A percentile compares a stretch with the other conserved stretches of the same genome.
Evolutionary conservation across 495 filamentous ascomycete genomes (phyloP).

Genomic region (Neurospora sp.): DNA sequence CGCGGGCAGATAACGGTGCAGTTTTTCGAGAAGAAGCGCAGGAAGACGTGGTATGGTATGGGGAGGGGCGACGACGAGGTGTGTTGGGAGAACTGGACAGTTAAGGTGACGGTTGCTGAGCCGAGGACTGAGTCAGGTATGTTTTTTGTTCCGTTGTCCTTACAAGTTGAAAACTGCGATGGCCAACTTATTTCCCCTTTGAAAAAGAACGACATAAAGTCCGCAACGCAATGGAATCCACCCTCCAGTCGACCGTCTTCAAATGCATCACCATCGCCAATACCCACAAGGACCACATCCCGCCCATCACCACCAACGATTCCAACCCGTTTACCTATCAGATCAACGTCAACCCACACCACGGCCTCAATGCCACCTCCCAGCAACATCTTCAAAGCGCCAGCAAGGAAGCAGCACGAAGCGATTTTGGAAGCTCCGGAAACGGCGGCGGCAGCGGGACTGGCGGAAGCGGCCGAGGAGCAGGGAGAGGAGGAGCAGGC

Average conservation of each 20-base stretch:
- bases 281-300: conserved; percentile 88
- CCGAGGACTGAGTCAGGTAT: conserved; percentile 81
- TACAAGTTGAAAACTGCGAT: not conserved
- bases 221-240: conserved; percentile 76
- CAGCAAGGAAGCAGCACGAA: conserved; percentile 5
- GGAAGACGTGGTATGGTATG: conserved; percentile 74
- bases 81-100: conserved; percentile 91
- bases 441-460: not conserved
- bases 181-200: not conserved
- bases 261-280: conserved; percentile 83
- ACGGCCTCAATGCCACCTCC: not conserved
- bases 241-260: conserved; percentile 72
- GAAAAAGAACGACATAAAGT: conserved; percentile 70
- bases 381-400: not conserved
- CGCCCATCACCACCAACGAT: conserved; percentile 88
- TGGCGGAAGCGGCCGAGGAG: not conserved
- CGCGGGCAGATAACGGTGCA: conserved; percentile 77
- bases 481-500: not conserved
- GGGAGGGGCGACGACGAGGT: conserved; percentile 71
- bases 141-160: conserved; percentile 10
- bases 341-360: conserved; percentile 53
- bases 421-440: not conserved
- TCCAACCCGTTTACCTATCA: conserved; percentile 92
- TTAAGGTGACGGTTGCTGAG: conserved; percentile 84
- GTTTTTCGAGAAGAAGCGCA: conserved; percentile 87